Base-by-base conservation (phyloP, 345 rosid species). In the Melaleuca alternifolia region DNA sequence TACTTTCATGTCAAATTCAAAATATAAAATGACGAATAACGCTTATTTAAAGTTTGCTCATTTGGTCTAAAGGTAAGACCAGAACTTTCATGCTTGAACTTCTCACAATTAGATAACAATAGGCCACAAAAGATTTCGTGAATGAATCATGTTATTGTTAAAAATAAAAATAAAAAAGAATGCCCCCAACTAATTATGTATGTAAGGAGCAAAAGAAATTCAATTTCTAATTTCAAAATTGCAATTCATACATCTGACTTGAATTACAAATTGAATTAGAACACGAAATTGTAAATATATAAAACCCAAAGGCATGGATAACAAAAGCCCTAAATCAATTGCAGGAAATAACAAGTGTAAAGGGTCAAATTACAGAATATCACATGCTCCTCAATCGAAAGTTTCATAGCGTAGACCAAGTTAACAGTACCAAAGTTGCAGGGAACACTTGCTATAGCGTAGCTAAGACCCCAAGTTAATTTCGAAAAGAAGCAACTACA, bases 171-270 rank as follows among this genome's bases (percentile, higher is more conserved):
- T 30, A 57, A 57, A 15, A 57, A 6, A 2, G 11, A 57, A 11
- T 0, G 33, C 7, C 30, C 65, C 0, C 1, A 57, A 11, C 62
- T 26, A 26, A 57, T 57, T 57, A 10, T 57, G 62, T 57, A 2
- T 4, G 41, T 41, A 41, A 41, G 87, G 76, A 81, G 93, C 99
- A 97, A 97, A 0, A 98, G 99, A 54, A 95, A 89, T 56, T 92
- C 93, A 41, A 41, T 41, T 41, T 41, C 41, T 2, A 41, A 41
- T 41, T 41, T 41, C 41, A 41, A 2, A 4, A 41, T 41, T 41
- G 41, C 41, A 2, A 41, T 84, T 98, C 99, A 77, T 94, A 95
- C 4, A 41, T 4, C 41, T 4, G 41, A 41, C 3, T 41, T 4
- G 41, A 41, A 41, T 2, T 41, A 41, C 41, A 41, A 4, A 41